Evolutionary conservation across 108 stramenopile species (phyloP).

Genomic region (Cylindrotheca fusiformis): DNA sequence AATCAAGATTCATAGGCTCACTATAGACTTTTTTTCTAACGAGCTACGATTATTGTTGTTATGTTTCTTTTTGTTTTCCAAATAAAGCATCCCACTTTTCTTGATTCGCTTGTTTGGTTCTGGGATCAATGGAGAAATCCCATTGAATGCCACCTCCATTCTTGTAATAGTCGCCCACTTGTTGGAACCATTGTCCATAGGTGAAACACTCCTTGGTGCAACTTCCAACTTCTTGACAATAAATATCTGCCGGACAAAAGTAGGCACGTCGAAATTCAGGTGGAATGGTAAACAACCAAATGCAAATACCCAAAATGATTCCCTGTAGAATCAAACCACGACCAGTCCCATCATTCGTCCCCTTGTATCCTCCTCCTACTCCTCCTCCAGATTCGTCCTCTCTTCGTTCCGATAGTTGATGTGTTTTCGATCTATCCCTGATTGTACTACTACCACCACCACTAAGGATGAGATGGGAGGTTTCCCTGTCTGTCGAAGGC

Average conservation of each 20-base stretch:
- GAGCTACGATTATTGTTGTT: neutral
- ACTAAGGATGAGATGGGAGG: too few relatives aligned
- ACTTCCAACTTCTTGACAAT: neutral
- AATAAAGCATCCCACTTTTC: neutral
- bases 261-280: constrained; percentile 43
- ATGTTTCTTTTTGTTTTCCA: neutral
- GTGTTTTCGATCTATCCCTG: too few relatives aligned
- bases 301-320: constrained; percentile 16
- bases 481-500: too few relatives aligned
- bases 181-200: constrained; percentile 16
- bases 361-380: constrained; percentile 5
- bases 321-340: constrained; percentile 26
- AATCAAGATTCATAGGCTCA: too few relatives aligned
- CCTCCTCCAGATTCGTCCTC: too few relatives aligned
- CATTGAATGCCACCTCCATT: constrained; percentile 45
- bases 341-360: constrained; percentile 6
- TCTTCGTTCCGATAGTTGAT: constrained; percentile 7
- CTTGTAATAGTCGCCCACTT: constrained; percentile 38
- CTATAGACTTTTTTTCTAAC: too few relatives aligned
- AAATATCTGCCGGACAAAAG: constrained; percentile 16
- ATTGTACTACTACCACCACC: too few relatives aligned
- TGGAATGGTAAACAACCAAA: constrained; percentile 52
- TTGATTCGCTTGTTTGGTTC: neutral
- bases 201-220: constrained; percentile 29
- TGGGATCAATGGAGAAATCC: constrained; percentile 40